Base-by-base conservation (phyloP, 202 grass and related monocot genomes). In the Setaria viridis region DNA sequence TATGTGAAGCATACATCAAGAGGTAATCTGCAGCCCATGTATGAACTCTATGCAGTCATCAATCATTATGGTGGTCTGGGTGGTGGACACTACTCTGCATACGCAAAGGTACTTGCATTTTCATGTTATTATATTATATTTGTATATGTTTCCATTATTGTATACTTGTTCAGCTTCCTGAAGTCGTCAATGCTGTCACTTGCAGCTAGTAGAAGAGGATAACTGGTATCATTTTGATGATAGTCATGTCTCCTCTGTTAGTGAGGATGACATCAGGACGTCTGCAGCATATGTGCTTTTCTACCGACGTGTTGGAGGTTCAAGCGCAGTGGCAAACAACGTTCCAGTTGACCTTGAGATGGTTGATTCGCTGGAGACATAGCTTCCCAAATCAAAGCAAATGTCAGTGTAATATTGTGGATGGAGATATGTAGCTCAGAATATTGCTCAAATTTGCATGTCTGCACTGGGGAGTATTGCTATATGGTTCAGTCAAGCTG, bases 171-270 rank as follows among this genome's bases (percentile, higher is more conserved):
- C 5, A 30, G 35, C 25, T 76, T 43, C 41, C 59, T 89, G 73
- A 76, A 83, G 72, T 79, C 9, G 72, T 79, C 12, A 80, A 9
- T 67, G 8, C 6, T 68, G 78, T 62, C 21, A 45, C 78, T 65
- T 64, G 78, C 89, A 99, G 97, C 75, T 93, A 78, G 90, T 90
- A 47, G 91, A 94, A 87, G 93, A 97, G 69, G 83, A 99, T 53
- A 93, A 72, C 7, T 99, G 97, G 97, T 97, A 94, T 77, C 92
- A 99, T 86, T 99, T 99, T 84, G 97, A 99, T 85, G 97, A 99
- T 65, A 97, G 97, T 66, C 92, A 97, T 57, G 97, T 99, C 35
- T 99, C 94, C n/a, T 62, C 84, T 12, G 89, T 94, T 70, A 91
- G 70, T 1, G 97, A 99, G 85, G 90, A 96, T 62, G 94, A 97